These are phyloP conservation scores for Puccinia coronata DNA, from an alignment of 1,284 basidiomycete genomes.

Conservation along the genomic window DNA sequence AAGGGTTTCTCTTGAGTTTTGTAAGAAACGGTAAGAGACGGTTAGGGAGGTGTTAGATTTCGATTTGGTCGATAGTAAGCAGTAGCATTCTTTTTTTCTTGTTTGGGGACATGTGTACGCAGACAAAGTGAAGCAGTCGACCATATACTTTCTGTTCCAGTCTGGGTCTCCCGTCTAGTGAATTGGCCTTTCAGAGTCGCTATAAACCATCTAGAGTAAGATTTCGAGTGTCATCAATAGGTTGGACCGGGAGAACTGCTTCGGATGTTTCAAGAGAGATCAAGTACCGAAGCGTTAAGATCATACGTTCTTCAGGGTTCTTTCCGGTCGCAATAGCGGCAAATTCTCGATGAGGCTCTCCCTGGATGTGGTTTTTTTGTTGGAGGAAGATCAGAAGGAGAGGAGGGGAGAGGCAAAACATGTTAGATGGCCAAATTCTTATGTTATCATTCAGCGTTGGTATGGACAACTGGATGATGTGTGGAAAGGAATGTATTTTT, in stretches of 20 bases:
- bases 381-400: not conserved
- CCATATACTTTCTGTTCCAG: slow-evolving; percentile 35
- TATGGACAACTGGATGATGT: not conserved
- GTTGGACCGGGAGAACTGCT: not conserved
- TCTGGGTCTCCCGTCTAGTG: slow-evolving; percentile 43
- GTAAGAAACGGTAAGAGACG: not conserved
- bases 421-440: not conserved
- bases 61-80: not conserved
- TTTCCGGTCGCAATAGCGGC: slow-evolving; percentile 54
- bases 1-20: slow-evolving; percentile 82
- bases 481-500: not conserved
- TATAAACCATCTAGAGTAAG: slow-evolving; percentile 56
- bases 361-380: slow-evolving; percentile 53
- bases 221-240: not conserved
- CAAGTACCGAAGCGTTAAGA: slow-evolving; percentile 32
- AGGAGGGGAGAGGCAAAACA: slow-evolving; percentile 78
- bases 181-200: slow-evolving; percentile 50
- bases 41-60: not conserved
- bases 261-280: not conserved
- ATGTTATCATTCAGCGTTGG: not conserved
- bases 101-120: not conserved
- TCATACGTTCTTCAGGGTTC: slow-evolving; percentile 58
- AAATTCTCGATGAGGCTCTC: slow-evolving; percentile 57
- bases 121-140: not conserved
- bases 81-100: not conserved